Base-by-base conservation (phyloP, 768 basidiomycete genomes). In the Sutorius australiensis region DNA sequence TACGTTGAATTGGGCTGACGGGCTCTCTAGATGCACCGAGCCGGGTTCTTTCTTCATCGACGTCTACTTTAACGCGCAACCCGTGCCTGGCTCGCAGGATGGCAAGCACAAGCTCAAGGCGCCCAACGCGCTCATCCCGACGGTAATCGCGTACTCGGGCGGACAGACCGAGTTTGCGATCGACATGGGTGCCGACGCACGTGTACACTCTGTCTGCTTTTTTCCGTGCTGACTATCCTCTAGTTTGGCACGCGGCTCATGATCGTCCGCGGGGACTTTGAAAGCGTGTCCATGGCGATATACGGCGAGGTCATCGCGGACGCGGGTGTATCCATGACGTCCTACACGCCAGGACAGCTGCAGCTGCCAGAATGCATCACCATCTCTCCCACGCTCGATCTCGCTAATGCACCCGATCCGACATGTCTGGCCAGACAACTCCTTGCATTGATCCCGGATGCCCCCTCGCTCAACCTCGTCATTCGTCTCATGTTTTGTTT, bases 191-290 rank as follows among this genome's bases (percentile, higher is more conserved):
- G 44, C 66, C 9, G 86, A 90, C 69, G 90, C 83, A 60, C 50
- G 80, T 72, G 9, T 17, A 12, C 46, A 36, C 48, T 17, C 38
- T 14, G 24, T 24, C 24, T 24, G 24, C 46, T 14, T 30, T 8
- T 37, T 19, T 11, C 17, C 36, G 3, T 45, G 43, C 50, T 61
- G 39, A 59, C 41, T 10, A 51, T 31, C 34, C 42, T 50, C 16
- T 64, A 89, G 86, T 83, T 80, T 65, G 80, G 84, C 4, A 89
- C 89, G 19, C 84, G 89, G 40, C 74, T 92, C 30, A 83, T 92
- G 79, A 87, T 92, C 52, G 76, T 92, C 56, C 85, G 84, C 61
- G 90, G 89, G n/a, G 73, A 79, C 33, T 91, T 89, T 66, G 71
- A 80, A 45, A 73, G 72, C 53, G 71, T 88, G 17, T 60, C 67